Percentiles rank a stretch among this genome's conserved stretches.
These are phyloP conservation scores for Torulaspora franciscae DNA, from an alignment of 805 yeast species.

Conservation along the genomic window DNA sequence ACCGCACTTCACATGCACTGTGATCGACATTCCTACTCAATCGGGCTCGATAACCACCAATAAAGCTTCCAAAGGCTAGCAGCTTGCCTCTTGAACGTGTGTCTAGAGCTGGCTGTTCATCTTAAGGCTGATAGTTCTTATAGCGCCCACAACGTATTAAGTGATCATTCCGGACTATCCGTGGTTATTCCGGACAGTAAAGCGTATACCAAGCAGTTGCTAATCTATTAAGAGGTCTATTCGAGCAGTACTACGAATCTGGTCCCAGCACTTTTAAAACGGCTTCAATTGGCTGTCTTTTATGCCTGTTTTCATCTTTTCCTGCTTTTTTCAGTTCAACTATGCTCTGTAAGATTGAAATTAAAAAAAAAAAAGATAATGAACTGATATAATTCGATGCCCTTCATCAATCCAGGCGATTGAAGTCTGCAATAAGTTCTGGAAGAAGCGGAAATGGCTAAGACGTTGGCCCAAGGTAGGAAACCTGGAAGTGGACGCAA, in stretches of 20 bases:
- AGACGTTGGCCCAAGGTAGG: constrained; percentile 35
- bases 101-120: neutral
- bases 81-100: neutral
- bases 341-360: no score
- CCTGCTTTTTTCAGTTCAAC: no score
- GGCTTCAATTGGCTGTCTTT: no score
- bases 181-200: neutral
- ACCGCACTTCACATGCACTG: constrained; percentile 45
- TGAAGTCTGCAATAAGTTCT: neutral
- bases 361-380: no score
- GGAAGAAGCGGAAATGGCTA: constrained; percentile 24
- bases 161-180: neutral
- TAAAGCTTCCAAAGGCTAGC: neutral
- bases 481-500: constrained; percentile 37
- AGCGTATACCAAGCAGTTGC: neutral
- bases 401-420: neutral
- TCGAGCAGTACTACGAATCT: neutral
- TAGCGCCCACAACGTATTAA: neutral
- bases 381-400: neutral
- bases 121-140: neutral
- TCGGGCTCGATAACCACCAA: neutral
- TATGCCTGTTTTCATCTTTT: no score
- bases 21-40: constrained; percentile 22
- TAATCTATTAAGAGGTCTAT: neutral
- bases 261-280: neutral